Base-by-base conservation (phyloP, 192 early-diverging fungal genomes). In the Podila epigama region DNA sequence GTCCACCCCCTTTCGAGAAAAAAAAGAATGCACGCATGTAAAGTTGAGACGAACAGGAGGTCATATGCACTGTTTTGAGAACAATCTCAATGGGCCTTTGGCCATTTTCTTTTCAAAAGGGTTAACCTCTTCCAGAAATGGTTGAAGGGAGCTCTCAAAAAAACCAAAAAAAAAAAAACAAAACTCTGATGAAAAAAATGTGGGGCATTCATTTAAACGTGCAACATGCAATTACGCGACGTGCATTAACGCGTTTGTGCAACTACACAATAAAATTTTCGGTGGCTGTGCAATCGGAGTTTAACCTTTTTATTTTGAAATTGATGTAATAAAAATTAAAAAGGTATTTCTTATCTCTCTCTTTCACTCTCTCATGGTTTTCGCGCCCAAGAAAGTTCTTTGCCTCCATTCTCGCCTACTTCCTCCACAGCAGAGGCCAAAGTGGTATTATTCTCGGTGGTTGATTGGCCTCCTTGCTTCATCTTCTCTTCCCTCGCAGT, bases 401-500 rank as follows among this genome's bases (percentile, higher is more conserved):
- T 55, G 1, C 73, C 73, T 11, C 73, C 66, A 64, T 77, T 77
- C 61, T 77, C 66, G 39, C 73, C 73, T 39, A 51, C n/a, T 12
- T 20, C 51, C n/a, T 28, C 48, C 9, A n/a, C n/a, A n/a, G n/a
- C n/a, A n/a, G n/a, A 11, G 15, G 15, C 25, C 18, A 4, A 9
- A 53, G 48, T 27, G 50, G 9, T 16, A n/a, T 59, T 29, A 20
- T 59, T 25, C 58, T 20, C 16, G 22, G 55, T 34, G 25, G n/a
- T n/a, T 56, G 6, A n/a, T 5, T 53, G 25, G 56, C 36, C 22
- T 9, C 5, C 44, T 15, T 58, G 36, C 33, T 63, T 75, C 54
- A 61, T 65, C 35, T 77, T 68, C 25, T 68, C 73, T 31, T 77
- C 73, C 20, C 73, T 62, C 10, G 73, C 73, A 16, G 73, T 77